A percentile compares a stretch with the other conserved stretches of the same genome.
phyloP scores from a whole-genome alignment of 2,329 filamentous ascomycete species.

The Chaetomiaceae sp. region DNA sequence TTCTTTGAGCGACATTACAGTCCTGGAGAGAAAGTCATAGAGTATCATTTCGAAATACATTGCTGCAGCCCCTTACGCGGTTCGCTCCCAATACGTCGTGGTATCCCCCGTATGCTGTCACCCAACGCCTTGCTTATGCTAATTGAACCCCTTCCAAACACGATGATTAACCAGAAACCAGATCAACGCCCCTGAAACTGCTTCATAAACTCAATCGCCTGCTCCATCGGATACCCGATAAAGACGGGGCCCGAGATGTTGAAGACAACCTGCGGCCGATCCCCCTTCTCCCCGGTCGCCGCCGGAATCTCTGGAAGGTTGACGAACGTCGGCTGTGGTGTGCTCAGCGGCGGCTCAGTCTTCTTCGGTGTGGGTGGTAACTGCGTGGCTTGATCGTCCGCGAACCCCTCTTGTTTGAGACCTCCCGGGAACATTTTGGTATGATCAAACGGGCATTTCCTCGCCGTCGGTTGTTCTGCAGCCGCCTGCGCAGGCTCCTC shows the following conservation, averaged over 20 bases:
- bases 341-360: slow-evolving; percentile 30
- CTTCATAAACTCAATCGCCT: slow-evolving; percentile 72
- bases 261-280: slow-evolving; percentile 69
- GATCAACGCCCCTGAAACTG: slow-evolving; percentile 40
- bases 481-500: slow-evolving; percentile 37
- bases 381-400: slow-evolving; percentile 15
- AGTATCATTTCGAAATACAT: too few relatives aligned
- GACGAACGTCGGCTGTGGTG: slow-evolving; percentile 46
- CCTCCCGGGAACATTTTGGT: slow-evolving; percentile 26
- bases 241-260: slow-evolving; percentile 76
- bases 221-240: slow-evolving; percentile 81
- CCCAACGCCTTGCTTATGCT: slow-evolving; percentile 14
- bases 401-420: slow-evolving; percentile 1
- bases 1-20: neutral
- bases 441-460: slow-evolving; percentile 54
- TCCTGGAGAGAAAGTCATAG: neutral
- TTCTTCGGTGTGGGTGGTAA: slow-evolving; percentile 24
- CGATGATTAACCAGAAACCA: neutral
- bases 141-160: neutral
- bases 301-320: slow-evolving; percentile 33
- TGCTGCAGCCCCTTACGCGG: too few relatives aligned
- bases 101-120: too few relatives aligned
- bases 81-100: neutral
- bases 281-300: slow-evolving; percentile 28
- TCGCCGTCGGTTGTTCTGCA: slow-evolving; percentile 25